Conservation (phyloP, 1,139 yeast species). For the Lizanozyma gosingica region DNA sequence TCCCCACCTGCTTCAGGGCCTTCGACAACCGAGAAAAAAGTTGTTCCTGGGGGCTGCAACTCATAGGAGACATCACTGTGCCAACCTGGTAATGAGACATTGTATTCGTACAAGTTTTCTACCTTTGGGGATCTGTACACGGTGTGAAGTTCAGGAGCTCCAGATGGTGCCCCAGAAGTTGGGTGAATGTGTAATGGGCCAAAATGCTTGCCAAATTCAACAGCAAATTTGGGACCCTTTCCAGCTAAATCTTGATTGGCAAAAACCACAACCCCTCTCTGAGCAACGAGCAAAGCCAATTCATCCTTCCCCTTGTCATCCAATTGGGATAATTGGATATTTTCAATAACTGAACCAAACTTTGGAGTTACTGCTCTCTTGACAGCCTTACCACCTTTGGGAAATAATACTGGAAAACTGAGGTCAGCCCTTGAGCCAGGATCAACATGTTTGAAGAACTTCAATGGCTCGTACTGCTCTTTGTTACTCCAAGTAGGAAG, state of each 20-base stretch:
- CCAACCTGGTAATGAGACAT: too few relatives aligned
- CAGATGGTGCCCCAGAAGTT: conserved; percentile 60
- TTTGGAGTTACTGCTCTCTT: conserved; percentile 47
- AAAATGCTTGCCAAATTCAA: conserved; percentile 50
- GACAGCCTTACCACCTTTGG: conserved; percentile 20
- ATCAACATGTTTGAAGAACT: conserved; percentile 41
- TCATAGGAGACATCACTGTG: conserved; percentile 35
- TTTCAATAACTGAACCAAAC: conserved; percentile 54
- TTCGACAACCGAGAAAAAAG: conserved; percentile 28
- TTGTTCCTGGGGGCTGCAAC: conserved; percentile 29
- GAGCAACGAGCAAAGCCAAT: conserved; percentile 53
- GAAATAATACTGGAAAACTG: conserved; percentile 41
- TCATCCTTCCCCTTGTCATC: conserved; percentile 50
- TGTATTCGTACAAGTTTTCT: too few relatives aligned
- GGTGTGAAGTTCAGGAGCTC: conserved; percentile 51
- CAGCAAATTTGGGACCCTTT: conserved; percentile 45
- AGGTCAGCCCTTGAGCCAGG: conserved; percentile 52
- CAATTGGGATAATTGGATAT: conserved; percentile 49
- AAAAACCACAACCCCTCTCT: conserved; percentile 62
- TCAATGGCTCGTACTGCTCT: conserved; percentile 35
- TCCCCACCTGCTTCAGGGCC: conserved; percentile 37
- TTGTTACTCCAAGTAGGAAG: conserved; percentile 43
- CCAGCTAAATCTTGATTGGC: conserved; percentile 56
- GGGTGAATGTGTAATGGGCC: conserved; percentile 71
- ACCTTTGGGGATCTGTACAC: too few relatives aligned